Evolutionary conservation across 768 basidiomycete genomes (phyloP), one percentile per base, ranked within the genome.

Genomic region (Megacollybia marginata): DNA sequence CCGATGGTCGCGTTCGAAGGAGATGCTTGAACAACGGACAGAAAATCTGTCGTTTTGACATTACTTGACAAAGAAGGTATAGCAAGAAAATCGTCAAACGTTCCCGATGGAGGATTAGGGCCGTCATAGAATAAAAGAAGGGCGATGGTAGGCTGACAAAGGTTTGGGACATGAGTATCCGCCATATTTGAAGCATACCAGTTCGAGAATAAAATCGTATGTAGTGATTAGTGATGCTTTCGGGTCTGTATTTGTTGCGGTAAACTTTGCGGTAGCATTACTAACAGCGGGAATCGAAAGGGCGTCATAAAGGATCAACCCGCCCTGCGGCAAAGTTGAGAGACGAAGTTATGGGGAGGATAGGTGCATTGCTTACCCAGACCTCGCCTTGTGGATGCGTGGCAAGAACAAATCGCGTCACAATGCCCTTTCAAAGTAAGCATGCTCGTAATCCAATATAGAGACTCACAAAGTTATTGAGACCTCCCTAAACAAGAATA

Each of bases 351-450:
- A 40, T 28, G 23, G 23, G 23, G 4, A 3, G 38, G 13, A 15
- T 40, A 13, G 38, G 8, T 40, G 2, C 9, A 38, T 44, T n/a
- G 48, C 73, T 12, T 63, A 83, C 82, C 82, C 81, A 85, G 50
- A 85, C 75, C 61, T 73, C 59, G 0, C 65, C 64, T 62, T 83
- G 80, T 6, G 82, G 74, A 56, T 70, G 71, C 0, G 78, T 69
- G 52, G 73, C 74, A 18, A 85, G 48, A 0, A 74, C 78, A 55
- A 85, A 78, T 38, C 62, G 69, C 1, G 82, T 84, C 3, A 84
- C 78, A 33, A 84, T 76, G 1, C 83, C 83, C 72, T 74, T 35
- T 12, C 6, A 38, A 33, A 40, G 23, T 28, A 28, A 28, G 43
- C 33, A 45, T 42, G 3, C 10, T 36, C 16, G 23, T 11, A 48